Conservation (phyloP, 257 asterid genomes). For the Asclepias syriaca region DNA sequence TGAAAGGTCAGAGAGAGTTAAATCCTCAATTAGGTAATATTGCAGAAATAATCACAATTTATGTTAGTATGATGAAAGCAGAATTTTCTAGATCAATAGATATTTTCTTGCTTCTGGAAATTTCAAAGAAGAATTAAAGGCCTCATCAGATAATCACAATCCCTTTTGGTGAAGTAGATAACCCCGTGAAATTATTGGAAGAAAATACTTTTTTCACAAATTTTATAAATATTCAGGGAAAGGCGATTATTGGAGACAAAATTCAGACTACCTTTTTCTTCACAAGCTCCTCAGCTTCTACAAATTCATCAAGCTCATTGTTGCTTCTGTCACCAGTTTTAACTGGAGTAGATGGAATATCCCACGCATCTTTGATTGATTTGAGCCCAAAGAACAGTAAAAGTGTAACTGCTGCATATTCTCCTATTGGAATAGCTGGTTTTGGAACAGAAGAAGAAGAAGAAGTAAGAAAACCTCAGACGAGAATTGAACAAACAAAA, state of each 20-base stretch:
- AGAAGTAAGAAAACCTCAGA: not conserved
- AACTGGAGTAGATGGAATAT: constrained; percentile 54
- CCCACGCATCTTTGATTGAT: constrained; percentile 97
- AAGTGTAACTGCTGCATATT: constrained; percentile 89
- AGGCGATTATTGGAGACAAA: not conserved
- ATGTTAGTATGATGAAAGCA: no score
- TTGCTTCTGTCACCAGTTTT: constrained; percentile 51
- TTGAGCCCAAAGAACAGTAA: constrained; percentile 91
- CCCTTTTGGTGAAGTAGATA: no score
- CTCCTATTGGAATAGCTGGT: constrained; percentile 90
- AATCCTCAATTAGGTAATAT: not conserved
- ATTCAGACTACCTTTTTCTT: constrained; percentile 58
- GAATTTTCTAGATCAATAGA: no score
- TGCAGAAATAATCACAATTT: not conserved
- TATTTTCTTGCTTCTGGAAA: not conserved
- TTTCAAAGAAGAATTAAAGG: no score
- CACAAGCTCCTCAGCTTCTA: constrained; percentile 97
- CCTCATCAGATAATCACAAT: no score
- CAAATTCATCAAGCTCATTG: constrained; percentile 70
- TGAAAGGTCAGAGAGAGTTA: not conserved
- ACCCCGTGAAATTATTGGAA: not conserved
- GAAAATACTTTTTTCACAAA: not conserved
- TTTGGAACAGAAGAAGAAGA: not conserved
- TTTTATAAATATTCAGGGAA: not conserved
- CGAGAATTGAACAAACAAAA: not conserved